These are phyloP conservation scores for Boletus vermiculosoides DNA, from an alignment of 768 basidiomycete genomes.

Conservation along the genomic window DNA sequence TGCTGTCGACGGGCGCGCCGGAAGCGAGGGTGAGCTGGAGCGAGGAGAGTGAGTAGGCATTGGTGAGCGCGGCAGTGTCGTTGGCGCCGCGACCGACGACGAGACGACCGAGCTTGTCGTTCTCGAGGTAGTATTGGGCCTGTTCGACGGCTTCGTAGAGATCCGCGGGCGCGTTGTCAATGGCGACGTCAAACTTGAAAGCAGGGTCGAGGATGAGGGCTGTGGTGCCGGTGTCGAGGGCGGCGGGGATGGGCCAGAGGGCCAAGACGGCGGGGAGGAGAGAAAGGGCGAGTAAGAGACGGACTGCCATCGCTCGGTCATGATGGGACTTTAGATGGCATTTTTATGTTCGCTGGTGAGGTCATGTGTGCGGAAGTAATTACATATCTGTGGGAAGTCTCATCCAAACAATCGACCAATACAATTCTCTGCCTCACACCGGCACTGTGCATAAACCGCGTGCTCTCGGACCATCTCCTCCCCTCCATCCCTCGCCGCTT, in stretches of 20 bases:
- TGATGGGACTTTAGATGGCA: too few relatives aligned
- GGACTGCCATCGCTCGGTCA: constrained; percentile 3
- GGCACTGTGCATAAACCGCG: constrained; percentile 48
- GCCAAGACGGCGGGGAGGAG: constrained; percentile 16
- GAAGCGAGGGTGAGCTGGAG: constrained; percentile 29
- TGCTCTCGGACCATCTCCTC: constrained; percentile 26
- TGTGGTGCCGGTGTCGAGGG: constrained; percentile 22
- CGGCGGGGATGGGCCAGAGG: constrained; percentile 36
- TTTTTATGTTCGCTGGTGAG: background rate
- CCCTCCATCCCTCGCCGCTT: background rate
- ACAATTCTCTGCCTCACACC: constrained; percentile 53
- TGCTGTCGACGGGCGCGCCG: constrained; percentile 23
- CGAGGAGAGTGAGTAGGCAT: constrained; percentile 25
- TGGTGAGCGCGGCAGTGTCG: constrained; percentile 27
- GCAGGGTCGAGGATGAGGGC: constrained; percentile 23
- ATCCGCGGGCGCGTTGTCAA: constrained; percentile 32
- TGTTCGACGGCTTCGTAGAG: constrained; percentile 34
- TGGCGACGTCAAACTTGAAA: constrained; percentile 31
- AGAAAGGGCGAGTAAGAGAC: constrained; percentile 5
- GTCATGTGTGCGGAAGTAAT: background rate
- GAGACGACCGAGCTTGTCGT: constrained; percentile 40
- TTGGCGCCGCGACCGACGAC: constrained; percentile 40
- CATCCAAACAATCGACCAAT: constrained; percentile 38
- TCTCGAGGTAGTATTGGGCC: constrained; percentile 31
- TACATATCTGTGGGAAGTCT: background rate